phyloP scores from a whole-genome alignment of 805 yeast genomes.

The Cyberlindnera mrakii region DNA sequence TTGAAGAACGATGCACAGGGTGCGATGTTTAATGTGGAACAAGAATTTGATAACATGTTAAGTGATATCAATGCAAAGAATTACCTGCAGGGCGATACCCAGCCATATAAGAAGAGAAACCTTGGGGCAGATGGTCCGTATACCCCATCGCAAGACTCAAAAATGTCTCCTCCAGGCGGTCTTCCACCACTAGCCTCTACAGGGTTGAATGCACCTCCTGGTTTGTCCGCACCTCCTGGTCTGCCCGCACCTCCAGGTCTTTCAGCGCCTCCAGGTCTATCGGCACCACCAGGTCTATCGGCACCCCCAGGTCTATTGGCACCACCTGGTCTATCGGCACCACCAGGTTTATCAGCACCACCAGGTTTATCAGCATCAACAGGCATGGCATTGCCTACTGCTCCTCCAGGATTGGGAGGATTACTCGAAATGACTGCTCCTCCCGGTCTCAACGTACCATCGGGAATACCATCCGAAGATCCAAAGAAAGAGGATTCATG shows the following conservation, averaged over 20 bases:
- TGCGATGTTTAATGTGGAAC: constrained; percentile 29
- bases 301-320: constrained; percentile 10
- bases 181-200: constrained; percentile 18
- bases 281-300: constrained; percentile 10
- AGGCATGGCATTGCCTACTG: background rate
- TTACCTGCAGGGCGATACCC: constrained; percentile 3
- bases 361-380: constrained; percentile 3
- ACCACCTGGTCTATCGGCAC: constrained; percentile 11
- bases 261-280: constrained; percentile 12
- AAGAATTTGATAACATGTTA: constrained; percentile 47
- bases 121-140: background rate
- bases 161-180: constrained; percentile 17
- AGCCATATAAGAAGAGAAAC: constrained; percentile 10
- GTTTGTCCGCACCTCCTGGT: constrained; percentile 21
- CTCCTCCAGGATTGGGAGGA: no score
- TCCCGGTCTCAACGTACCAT: no score
- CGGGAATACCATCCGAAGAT: no score
- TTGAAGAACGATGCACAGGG: constrained; percentile 10
- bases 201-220: constrained; percentile 20
- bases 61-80: constrained; percentile 35
- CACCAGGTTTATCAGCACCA: constrained; percentile 6
- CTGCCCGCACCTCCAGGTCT: constrained; percentile 18
- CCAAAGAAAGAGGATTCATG: no score
- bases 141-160: background rate
- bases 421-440: no score